Base-by-base conservation (phyloP, 345 rosid genomes). In the Hypericum perforatum region DNA sequence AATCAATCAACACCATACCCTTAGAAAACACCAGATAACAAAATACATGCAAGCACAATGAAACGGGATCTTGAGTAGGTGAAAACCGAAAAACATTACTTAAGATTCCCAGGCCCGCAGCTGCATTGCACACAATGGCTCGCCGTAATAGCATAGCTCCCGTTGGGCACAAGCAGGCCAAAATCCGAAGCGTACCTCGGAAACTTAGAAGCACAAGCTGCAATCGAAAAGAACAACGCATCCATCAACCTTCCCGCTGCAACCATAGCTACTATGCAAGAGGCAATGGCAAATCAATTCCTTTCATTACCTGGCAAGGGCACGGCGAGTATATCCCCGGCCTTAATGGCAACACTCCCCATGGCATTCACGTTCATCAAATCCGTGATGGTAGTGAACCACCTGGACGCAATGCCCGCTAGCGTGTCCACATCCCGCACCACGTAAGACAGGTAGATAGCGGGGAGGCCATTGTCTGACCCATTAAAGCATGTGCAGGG, bases 71-170 rank as follows among this genome's bases (percentile, higher is more conserved):
- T 22, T 4, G 4, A 22, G 32, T 1, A 22, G 32, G 32, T 22
- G 9, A 48, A 32, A 14, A 51, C 38, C 43, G 9, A 48, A 32
- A 14, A 51, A 32, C 43, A 58, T 78, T 80, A 91, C 98, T 86
- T 78, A 63, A 67, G 92, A 69, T 76, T 84, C 58, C 85, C 95
- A 0, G 85, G 86, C 13, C 84, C 78, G 22, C 98, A 91, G 43
- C 95, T 86, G 84, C 98, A 91, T 65, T 91, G 96, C 61, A 91
- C 95, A 53, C 98, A 91, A 57, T 91, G 92, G 52, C 87, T 84
- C n/a, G 96, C 96, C 6, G 91, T 67, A 44, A 91, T 82, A 14
- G 91, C 91, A 59, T 91, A 91, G 69, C 92, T 86, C 43, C 98
- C 98, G 11, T 91, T 91, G 8, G 92, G 95, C 44, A 91, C 92